Evolutionary conservation across 495 filamentous ascomycete genomes (phyloP).

Genomic region (Clavariopsis aquatica): DNA sequence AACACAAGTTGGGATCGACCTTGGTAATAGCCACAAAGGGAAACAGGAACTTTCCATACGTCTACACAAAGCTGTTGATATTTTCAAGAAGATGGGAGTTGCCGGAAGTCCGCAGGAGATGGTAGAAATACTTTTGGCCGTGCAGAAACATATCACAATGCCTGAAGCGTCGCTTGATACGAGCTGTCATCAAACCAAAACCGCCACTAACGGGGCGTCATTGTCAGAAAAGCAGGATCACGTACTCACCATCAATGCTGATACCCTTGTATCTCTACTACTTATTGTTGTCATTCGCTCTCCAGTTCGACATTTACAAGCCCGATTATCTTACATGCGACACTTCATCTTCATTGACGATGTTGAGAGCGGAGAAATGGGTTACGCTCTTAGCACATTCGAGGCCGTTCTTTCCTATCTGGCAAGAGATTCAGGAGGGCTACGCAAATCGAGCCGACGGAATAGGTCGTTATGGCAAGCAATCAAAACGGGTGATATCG

Average conservation of each 20-base stretch:
- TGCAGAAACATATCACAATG: slow-evolving; percentile 78
- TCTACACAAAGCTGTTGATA: slow-evolving; percentile 76
- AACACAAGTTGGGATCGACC: slow-evolving; percentile 84
- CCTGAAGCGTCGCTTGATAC: slow-evolving; percentile 46
- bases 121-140: slow-evolving; percentile 84
- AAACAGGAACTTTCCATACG: slow-evolving; percentile 73
- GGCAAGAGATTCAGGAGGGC: slow-evolving; percentile 72
- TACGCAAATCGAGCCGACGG: slow-evolving; percentile 78
- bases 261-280: slow-evolving; percentile 89
- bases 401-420: slow-evolving; percentile 95
- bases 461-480: slow-evolving; percentile 92
- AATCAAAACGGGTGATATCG: slow-evolving; percentile 69
- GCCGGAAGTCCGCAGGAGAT: slow-evolving; percentile 92
- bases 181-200: slow-evolving; percentile 36
- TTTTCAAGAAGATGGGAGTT: slow-evolving; percentile 82
- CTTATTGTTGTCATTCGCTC: slow-evolving; percentile 91
- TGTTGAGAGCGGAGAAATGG: slow-evolving; percentile 94
- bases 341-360: slow-evolving; percentile 97
- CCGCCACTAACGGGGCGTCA: slow-evolving; percentile 45
- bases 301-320: slow-evolving; percentile 83
- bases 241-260: slow-evolving; percentile 86
- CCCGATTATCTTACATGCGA: slow-evolving; percentile 86
- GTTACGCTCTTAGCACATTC: slow-evolving; percentile 94
- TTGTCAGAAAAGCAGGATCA: slow-evolving; percentile 61
- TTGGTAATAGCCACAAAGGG: slow-evolving; percentile 68